Base-by-base conservation (phyloP, 2,329 filamentous ascomycete genomes). In the Fusarium nygamai region DNA sequence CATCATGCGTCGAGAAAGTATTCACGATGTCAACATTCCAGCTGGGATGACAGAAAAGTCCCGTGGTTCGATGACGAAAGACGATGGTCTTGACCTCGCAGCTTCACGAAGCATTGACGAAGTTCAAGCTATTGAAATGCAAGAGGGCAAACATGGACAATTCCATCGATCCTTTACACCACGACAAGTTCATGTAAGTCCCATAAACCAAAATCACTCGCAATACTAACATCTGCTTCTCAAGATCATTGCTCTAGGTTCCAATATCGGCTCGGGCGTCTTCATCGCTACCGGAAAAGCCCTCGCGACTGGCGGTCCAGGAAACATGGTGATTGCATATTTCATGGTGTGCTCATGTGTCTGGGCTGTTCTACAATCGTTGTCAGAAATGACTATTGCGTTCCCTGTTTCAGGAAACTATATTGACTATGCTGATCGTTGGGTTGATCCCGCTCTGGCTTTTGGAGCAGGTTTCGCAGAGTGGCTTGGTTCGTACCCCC, bases 381-480 rank as follows among this genome's bases (percentile, higher is more conserved):
- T 76, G 8, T 65, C 64, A 6, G 74, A 76, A 38, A 76, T 75
- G 73, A 75, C 74, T 0, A 73, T 76, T 22, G 70, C 70, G 1
- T 76, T 76, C 14, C 73, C 73, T 12, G 58, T 60, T 10, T 76
- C 70, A 11, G 74, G 74, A 2, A 76, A 73, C 56, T 75, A 64
- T 12, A 75, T 75, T 24, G 74, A 76, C 44, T 76, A 74, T 27
- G 71, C 71, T 17, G 65, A 67, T 34, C 63, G 71, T 13, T 76
- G 73, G 67, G 73, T 76, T 16, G 74, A 76, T 9, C 74, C 71
- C 14, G 67, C 73, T 10, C 10, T 76, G n/a, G 73, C 73, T 1
- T 76, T 76, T 53, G 67, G 72, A 10, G 74, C 74, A 20, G 74
- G 74, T 17, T 76, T 76, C 34, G 74, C 74, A 11, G 71, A 76